Conservation (phyloP, 768 basidiomycete species). For the Lentinula raphanica region DNA sequence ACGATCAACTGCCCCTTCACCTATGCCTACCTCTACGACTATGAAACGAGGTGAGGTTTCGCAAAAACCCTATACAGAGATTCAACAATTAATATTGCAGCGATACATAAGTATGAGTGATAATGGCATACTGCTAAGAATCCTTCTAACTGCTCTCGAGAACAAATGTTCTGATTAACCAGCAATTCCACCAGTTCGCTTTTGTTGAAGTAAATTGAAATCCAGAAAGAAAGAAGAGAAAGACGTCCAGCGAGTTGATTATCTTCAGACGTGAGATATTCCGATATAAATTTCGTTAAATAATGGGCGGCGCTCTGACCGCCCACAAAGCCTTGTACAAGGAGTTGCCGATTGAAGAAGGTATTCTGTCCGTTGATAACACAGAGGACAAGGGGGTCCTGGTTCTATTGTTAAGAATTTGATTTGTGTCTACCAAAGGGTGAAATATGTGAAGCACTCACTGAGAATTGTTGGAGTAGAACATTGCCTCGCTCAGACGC, state of each 20-base stretch:
- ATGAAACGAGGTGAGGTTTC: conserved; percentile 69
- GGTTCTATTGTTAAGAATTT: conserved; percentile 33
- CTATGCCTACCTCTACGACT: conserved; percentile 62
- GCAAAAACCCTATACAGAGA: conserved; percentile 52
- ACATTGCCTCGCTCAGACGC: conserved; percentile 62
- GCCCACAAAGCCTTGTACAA: conserved; percentile 60
- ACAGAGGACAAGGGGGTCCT: conserved; percentile 67
- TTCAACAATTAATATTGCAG: not conserved
- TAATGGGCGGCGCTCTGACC: conserved; percentile 60
- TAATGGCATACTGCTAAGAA: conserved; percentile 52
- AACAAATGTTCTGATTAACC: conserved; percentile 49
- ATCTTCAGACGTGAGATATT: conserved; percentile 59
- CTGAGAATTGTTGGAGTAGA: conserved; percentile 59
- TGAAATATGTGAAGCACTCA: conserved; percentile 1
- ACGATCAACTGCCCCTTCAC: conserved; percentile 53
- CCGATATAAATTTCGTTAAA: conserved; percentile 64
- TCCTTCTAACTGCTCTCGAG: conserved; percentile 60
- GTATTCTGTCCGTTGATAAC: conserved; percentile 70
- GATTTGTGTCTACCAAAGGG: not conserved
- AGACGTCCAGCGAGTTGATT: conserved; percentile 56
- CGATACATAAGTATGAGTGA: not conserved
- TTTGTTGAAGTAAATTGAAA: conserved; percentile 68
- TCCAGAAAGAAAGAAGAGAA: conserved; percentile 75
- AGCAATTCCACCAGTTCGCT: conserved; percentile 46
- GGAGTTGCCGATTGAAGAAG: conserved; percentile 55